phyloP scores from a whole-genome alignment of 2,329 filamentous ascomycete genomes.

The Trichoderma hamatum region DNA sequence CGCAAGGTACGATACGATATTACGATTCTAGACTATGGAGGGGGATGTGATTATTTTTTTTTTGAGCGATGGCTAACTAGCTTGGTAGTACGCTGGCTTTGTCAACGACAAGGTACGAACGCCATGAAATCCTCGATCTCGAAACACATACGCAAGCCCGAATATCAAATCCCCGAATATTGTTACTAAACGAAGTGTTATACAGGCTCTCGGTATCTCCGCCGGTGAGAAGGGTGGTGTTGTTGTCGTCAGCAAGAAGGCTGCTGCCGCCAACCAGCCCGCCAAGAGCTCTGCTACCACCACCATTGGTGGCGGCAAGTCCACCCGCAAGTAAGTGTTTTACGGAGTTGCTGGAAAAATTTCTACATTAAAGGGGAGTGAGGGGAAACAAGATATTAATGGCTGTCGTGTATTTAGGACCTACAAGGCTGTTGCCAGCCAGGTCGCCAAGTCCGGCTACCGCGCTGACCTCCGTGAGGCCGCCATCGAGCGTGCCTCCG shows the following conservation, averaged over 20 bases:
- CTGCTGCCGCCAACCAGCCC: slow-evolving; percentile 72
- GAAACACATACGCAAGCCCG: slow-evolving; percentile 6
- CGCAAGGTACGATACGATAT: slow-evolving; percentile 69
- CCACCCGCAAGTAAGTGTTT: slow-evolving; percentile 66
- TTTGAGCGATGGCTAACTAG: slow-evolving; percentile 40
- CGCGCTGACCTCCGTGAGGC: slow-evolving; percentile 74
- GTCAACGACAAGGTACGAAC: slow-evolving; percentile 86
- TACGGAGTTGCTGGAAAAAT: neutral
- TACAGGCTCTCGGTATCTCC: slow-evolving; percentile 79
- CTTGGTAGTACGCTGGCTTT: slow-evolving; percentile 79
- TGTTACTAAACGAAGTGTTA: slow-evolving; percentile 12
- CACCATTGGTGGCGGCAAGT: slow-evolving; percentile 71
- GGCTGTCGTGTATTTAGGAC: slow-evolving; percentile 57
- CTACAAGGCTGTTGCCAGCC: slow-evolving; percentile 85
- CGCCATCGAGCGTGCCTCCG: slow-evolving; percentile 85
- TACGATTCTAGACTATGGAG: neutral
- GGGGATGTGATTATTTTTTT: neutral
- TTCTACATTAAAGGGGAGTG: too few species aligned
- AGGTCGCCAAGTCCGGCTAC: slow-evolving; percentile 83
- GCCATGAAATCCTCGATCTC: neutral
- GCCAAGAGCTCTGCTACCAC: slow-evolving; percentile 65
- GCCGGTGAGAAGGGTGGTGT: slow-evolving; percentile 78
- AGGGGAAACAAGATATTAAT: slow-evolving; percentile 27
- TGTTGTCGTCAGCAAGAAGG: slow-evolving; percentile 83
- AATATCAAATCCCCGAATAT: neutral